phyloP scores from a whole-genome alignment of 2,329 filamentous ascomycete genomes.

The Penicillium oxalicum region DNA sequence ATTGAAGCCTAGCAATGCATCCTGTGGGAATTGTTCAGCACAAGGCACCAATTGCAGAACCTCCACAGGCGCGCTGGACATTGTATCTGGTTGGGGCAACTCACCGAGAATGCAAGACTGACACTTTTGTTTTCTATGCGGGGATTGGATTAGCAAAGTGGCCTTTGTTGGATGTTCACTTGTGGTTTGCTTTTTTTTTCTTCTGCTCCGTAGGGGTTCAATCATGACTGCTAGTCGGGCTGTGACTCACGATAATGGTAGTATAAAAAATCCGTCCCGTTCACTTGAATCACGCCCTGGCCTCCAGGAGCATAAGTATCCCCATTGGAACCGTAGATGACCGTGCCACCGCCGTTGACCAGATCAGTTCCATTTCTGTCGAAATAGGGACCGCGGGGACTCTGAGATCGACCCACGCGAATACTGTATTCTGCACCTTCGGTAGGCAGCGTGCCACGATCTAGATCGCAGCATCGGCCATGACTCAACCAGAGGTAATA shows the following conservation, averaged over 20 bases:
- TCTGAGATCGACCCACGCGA: conserved; percentile 54
- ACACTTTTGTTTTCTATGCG: conserved; percentile 26
- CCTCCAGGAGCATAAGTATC: conserved; percentile 61
- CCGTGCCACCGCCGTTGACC: conserved; percentile 52
- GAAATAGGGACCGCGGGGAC: conserved; percentile 50
- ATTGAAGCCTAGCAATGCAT: conserved; percentile 29
- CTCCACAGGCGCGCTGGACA: too few species aligned
- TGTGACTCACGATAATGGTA: conserved; percentile 30
- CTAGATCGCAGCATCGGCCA: conserved; percentile 28
- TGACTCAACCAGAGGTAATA: conserved; percentile 35
- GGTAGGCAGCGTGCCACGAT: conserved; percentile 37
- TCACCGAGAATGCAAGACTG: conserved; percentile 26
- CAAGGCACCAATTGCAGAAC: too few species aligned
- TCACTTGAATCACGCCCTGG: conserved; percentile 54
- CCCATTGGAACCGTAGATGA: conserved; percentile 55
- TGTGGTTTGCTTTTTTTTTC: too few species aligned
- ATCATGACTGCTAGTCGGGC: too few species aligned
- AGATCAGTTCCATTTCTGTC: conserved; percentile 51
- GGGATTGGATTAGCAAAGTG: background rate
- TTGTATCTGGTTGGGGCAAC: background rate
- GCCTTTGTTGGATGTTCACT: too few species aligned
- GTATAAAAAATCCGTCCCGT: conserved; percentile 26
- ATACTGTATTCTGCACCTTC: conserved; percentile 59
- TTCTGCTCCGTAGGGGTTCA: too few species aligned
- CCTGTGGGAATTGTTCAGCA: conserved; percentile 9